Evolutionary conservation across 192 early-diverging fungal genomes (phyloP), one percentile per base, ranked within the genome.

Genomic region (Thamnidium elegans): DNA sequence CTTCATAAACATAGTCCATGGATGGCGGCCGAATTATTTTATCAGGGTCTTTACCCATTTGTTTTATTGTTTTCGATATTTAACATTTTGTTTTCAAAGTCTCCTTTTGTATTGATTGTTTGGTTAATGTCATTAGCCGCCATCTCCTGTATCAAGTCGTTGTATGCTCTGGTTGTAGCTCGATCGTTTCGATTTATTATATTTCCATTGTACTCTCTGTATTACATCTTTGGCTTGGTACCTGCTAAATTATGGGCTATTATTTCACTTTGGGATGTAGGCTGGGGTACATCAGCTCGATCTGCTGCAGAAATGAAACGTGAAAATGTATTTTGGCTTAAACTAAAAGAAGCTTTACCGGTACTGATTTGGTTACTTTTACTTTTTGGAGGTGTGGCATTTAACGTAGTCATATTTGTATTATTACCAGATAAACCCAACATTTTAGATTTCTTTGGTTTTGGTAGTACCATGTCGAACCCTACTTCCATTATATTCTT

Each of bases 11-110:
- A 86, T 43, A 78, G 75, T 21, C 80, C 79, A 19, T 86, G 84
- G 84, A 82, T 86, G 79, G 81, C 80, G 4, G 80, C 80, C 50
- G 80, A 83, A 9, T 31, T 86, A 34, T 71, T 84, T 7, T 86
- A 84, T 56, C 85, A 86, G 65, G 62, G 80, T 7, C 58, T 86
- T 14, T 86, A 86, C 55, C 85, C 85, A 17, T 84, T 86, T 72
- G 76, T 86, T 51, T 73, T 85, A 55, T 58, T 83, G 50, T 86
- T 77, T 52, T 82, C 77, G 15, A 65, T 83, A 23, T 61, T 80
- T 26, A 48, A 73, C 21, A 70, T 80, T 7, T 15, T 80, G 4
- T 77, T 52, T 34, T 44, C 47, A 8, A 58, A 74, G 7, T 42
- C 70, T 4, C 63, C 67, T 0, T 58, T 59, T 44, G 77, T 79